phyloP scores from a whole-genome alignment of 2,329 filamentous ascomycete genomes.

The Fusarium robinianum region DNA sequence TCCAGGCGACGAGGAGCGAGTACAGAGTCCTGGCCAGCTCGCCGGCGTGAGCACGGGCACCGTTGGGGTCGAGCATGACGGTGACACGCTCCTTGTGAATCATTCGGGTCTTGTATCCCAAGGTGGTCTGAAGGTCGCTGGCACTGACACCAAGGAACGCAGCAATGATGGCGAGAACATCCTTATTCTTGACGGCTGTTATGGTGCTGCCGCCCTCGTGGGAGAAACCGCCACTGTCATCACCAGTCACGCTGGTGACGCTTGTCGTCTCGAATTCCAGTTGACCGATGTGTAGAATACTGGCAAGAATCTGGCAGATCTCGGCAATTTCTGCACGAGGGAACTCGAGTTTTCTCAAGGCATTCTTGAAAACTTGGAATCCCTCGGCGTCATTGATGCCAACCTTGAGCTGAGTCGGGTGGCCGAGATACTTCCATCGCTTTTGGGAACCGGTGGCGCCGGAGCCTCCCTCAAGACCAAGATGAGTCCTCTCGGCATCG shows the following conservation, averaged over 20 bases:
- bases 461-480: constrained; percentile 62
- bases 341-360: constrained; percentile 91
- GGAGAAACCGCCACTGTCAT: constrained; percentile 95
- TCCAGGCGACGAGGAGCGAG: constrained; percentile 88
- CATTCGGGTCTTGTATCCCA: constrained; percentile 97
- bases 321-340: constrained; percentile 92
- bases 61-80: constrained; percentile 92
- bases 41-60: constrained; percentile 88
- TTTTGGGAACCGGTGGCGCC: constrained; percentile 64
- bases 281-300: constrained; percentile 96
- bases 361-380: constrained; percentile 97
- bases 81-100: constrained; percentile 97
- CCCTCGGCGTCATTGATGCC: constrained; percentile 95
- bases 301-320: constrained; percentile 91
- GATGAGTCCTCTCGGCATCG: constrained; percentile 83
- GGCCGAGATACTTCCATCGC: constrained; percentile 94
- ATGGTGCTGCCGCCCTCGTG: constrained; percentile 88
- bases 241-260: constrained; percentile 75
- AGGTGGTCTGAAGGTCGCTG: constrained; percentile 79
- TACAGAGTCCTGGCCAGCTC: constrained; percentile 93
- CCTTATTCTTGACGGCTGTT: constrained; percentile 91
- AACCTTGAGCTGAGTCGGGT: constrained; percentile 95
- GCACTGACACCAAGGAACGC: constrained; percentile 91
- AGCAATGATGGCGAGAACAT: constrained; percentile 81
- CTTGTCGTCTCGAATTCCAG: constrained; percentile 87